Evolutionary conservation across 2,329 filamentous ascomycete species (phyloP).

Genomic region (Colletotrichum viniferum): DNA sequence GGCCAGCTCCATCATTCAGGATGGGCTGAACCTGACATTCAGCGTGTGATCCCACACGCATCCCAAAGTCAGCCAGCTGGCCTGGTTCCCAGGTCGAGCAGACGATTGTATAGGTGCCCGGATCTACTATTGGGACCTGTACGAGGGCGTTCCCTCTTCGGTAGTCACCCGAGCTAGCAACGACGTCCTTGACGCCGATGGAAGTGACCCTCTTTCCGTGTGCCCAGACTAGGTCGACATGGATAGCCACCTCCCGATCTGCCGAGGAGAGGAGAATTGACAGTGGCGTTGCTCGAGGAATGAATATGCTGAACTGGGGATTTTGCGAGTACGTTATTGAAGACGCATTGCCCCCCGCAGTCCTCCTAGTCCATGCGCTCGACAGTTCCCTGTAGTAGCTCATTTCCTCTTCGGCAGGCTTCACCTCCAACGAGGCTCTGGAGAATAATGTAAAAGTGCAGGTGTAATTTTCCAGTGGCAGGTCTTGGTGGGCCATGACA

Average conservation of each 20-base stretch:
- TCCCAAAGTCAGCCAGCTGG: conserved; percentile 74
- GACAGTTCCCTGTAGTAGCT: conserved; percentile 60
- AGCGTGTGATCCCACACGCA: conserved; percentile 72
- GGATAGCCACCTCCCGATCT: conserved; percentile 72
- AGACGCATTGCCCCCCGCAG: conserved; percentile 83
- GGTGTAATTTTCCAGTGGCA: conserved; percentile 75
- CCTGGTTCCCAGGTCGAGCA: conserved; percentile 89
- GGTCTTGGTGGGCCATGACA: conserved; percentile 78
- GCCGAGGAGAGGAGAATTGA: conserved; percentile 76
- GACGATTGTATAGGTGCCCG: conserved; percentile 84
- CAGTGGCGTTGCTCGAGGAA: conserved; percentile 64
- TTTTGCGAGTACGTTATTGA: conserved; percentile 81
- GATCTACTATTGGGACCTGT: conserved; percentile 62
- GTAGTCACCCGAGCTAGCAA: conserved; percentile 88
- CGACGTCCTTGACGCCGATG: conserved; percentile 76
- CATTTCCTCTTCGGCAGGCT: conserved; percentile 65
- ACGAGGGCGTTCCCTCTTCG: conserved; percentile 78
- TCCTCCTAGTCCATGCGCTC: conserved; percentile 77
- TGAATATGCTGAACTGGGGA: conserved; percentile 77
- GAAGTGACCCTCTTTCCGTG: conserved; percentile 72
- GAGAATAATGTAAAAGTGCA: conserved; percentile 90
- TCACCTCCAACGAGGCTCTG: conserved; percentile 62
- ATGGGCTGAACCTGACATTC: conserved; percentile 64
- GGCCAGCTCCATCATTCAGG: conserved; percentile 76
- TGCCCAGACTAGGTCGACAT: conserved; percentile 84